These are phyloP conservation scores for Leccinum ochraceum DNA, from an alignment of 768 basidiomycete species.

Conservation along the genomic window DNA sequence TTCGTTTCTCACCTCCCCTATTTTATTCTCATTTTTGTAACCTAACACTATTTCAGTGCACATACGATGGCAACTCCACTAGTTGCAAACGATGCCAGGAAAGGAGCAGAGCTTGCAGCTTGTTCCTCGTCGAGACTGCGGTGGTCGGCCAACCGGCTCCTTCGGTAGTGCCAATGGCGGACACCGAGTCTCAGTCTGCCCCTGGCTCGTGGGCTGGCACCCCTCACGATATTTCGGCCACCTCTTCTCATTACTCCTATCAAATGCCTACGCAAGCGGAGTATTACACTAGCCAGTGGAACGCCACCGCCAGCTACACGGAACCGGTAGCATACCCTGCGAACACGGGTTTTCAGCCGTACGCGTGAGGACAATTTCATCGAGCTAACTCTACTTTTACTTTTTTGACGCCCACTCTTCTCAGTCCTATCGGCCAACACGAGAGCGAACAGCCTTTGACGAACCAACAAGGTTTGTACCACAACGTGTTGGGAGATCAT, in stretches of 20 bases:
- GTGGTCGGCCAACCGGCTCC: constrained; percentile 9
- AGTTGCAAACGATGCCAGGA: constrained; percentile 22
- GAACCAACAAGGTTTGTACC: constrained; percentile 7
- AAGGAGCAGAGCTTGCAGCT: constrained; percentile 14
- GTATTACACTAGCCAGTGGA: neutral
- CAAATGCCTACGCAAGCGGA: constrained; percentile 1
- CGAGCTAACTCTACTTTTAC: neutral
- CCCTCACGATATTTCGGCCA: constrained; percentile 4
- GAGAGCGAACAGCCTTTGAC: constrained; percentile 13
- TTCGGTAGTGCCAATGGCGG: neutral
- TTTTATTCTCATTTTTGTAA: neutral
- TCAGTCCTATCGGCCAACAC: constrained; percentile 10
- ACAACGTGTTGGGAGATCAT: constrained; percentile 13
- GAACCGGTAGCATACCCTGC: constrained; percentile 8
- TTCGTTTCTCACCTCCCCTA: neutral
- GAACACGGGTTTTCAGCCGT: constrained; percentile 10
- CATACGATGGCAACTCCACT: constrained; percentile 15
- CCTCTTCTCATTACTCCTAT: constrained; percentile 1
- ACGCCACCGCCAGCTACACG: neutral
- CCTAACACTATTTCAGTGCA: constrained; percentile 19
- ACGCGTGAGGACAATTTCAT: constrained; percentile 13
- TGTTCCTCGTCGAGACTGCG: constrained; percentile 13
- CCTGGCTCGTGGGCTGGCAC: constrained; percentile 9
- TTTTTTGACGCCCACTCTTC: constrained; percentile 5
- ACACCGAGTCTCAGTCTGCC: neutral